Evolutionary conservation across 1,284 basidiomycete species (phyloP), one percentile per base, ranked within the genome.

Genomic region (Sporisorium reilianum): DNA sequence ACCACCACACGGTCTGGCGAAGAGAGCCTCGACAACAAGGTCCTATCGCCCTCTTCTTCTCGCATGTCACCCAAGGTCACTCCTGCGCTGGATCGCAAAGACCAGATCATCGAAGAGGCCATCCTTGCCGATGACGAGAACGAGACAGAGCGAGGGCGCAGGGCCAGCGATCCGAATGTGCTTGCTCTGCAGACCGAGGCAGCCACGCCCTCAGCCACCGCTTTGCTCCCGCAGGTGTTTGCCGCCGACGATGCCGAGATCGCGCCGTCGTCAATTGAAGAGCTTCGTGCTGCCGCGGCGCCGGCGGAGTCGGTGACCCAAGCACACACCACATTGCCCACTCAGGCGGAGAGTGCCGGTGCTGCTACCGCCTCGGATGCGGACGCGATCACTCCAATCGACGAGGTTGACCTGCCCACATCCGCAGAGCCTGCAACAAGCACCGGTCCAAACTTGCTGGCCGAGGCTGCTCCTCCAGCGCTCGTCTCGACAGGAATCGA

Each of bases 51-150:
- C 8, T 32, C 59, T 6, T 32, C 59, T 6, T 32, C 64, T 3
- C 60, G 71, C 22, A 48, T 34, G 1, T 74, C 71, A 22, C 70
- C 70, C 40, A 69, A 62, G 48, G 36, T 64, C 20, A 57, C 44
- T 1, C 60, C 73, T 1, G n/a, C 26, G 14, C 25, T 70, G 20
- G 63, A 64, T 20, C 66, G 64, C 44, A 64, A 70, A 41, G 67
- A 75, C 8, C 66, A 71, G 64, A 75, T 75, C 64, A 70, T 75
- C 56, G 73, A 75, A 36, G 73, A 75, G 41, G 73, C 73, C 34
- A 75, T 75, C 16, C 54, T 62, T 3, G 73, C 67, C 8, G 72
- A 75, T 3, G 73, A 75, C 23, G 69, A 63, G 26, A 20, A 30
- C 45, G 41, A 52, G 16, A 57, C 48, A 20, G 67, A 56, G 4